phyloP scores from a whole-genome alignment of 805 yeast genomes.

The Candida yuanshanica region DNA sequence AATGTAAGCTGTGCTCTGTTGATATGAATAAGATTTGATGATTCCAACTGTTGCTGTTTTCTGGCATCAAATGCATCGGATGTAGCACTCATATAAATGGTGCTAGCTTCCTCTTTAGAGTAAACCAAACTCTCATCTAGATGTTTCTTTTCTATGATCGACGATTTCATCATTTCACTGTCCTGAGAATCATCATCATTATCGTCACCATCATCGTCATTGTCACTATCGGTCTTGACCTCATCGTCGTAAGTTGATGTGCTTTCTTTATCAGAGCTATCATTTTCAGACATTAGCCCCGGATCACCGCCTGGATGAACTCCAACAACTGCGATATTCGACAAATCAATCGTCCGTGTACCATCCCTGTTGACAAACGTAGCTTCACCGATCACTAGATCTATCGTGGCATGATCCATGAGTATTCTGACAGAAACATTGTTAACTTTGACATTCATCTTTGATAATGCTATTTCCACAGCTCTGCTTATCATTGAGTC shows the following conservation, averaged over 20 bases:
- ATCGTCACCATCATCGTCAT: conserved; percentile 16
- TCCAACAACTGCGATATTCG: conserved; percentile 35
- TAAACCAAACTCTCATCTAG: conserved; percentile 54
- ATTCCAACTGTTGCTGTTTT: conserved; percentile 8
- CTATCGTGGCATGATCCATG: conserved; percentile 37
- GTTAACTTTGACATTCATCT: conserved; percentile 45
- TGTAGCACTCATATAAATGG: conserved; percentile 79
- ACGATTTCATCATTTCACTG: conserved; percentile 28
- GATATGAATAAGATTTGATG: conserved; percentile 17
- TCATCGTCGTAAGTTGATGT: conserved; percentile 16
- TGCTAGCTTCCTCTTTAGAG: conserved; percentile 63
- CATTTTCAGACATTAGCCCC: conserved; percentile 10
- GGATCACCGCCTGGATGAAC: conserved; percentile 33
- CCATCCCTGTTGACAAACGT: conserved; percentile 40
- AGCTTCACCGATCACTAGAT: conserved; percentile 27
- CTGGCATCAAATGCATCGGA: conserved; percentile 38
- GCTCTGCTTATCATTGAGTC: conserved; percentile 58
- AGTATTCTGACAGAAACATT: conserved; percentile 44
- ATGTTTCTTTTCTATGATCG: conserved; percentile 18
- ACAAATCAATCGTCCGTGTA: conserved; percentile 33
- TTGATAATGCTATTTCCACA: conserved; percentile 60
- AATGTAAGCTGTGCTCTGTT: conserved; percentile 38
- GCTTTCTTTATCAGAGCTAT: conserved; percentile 18
- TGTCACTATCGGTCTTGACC: conserved; percentile 31
- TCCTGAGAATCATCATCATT: conserved; percentile 12